phyloP scores from a whole-genome alignment of 1,284 basidiomycete species.

The Cryptococcus sp. region DNA sequence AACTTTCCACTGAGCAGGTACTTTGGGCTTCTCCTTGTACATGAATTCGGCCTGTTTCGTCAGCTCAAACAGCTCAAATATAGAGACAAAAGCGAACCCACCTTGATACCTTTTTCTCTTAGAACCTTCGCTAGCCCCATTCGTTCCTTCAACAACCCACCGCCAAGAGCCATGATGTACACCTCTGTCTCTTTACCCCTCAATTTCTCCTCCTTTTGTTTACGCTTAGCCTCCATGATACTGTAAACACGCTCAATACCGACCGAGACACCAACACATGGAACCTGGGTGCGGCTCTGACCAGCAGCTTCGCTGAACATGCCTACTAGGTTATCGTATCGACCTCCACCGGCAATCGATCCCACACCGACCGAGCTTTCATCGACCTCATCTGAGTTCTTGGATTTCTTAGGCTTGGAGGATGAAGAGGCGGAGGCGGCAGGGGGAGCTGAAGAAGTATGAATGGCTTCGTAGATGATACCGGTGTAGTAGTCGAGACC shows the following conservation, averaged over 20 bases:
- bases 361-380: slow-evolving; percentile 92
- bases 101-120: slow-evolving; percentile 85
- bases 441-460: slow-evolving; percentile 88
- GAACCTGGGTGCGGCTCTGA: slow-evolving; percentile 59
- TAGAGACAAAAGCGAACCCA: slow-evolving; percentile 36
- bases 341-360: slow-evolving; percentile 93
- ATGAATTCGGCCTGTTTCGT: slow-evolving; percentile 75
- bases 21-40: slow-evolving; percentile 88
- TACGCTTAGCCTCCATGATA: slow-evolving; percentile 81
- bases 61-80: slow-evolving; percentile 1
- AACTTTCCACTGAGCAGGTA: slow-evolving; percentile 76
- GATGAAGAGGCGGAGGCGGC: slow-evolving; percentile 58
- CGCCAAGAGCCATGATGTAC: slow-evolving; percentile 89
- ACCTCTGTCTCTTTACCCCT: slow-evolving; percentile 91
- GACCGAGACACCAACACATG: slow-evolving; percentile 90
- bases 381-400: slow-evolving; percentile 80
- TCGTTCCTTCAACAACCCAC: slow-evolving; percentile 73
- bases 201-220: slow-evolving; percentile 57
- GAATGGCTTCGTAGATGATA: slow-evolving; percentile 95
- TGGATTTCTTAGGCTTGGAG: slow-evolving; percentile 29
- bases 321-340: slow-evolving; percentile 96
- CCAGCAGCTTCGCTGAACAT: slow-evolving; percentile 81
- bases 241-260: slow-evolving; percentile 96
- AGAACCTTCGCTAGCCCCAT: slow-evolving; percentile 77
- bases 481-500: slow-evolving; percentile 99